phyloP scores from a whole-genome alignment of 257 asterid species.

The Solanum habrochaites region DNA sequence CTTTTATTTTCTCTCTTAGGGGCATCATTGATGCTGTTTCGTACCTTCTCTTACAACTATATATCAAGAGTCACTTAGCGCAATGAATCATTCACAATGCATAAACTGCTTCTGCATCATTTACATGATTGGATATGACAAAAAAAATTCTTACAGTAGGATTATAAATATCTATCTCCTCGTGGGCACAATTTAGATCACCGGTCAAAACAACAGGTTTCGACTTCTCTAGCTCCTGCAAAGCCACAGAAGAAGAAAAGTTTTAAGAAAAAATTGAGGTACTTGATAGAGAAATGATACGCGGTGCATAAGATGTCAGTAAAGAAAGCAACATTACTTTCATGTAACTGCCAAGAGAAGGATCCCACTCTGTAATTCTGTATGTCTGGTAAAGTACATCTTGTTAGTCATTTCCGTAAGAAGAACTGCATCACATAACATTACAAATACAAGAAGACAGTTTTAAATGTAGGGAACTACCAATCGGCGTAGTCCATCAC shows the following conservation, averaged over 20 bases:
- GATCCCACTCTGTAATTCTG: constrained; percentile 78
- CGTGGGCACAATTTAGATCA: constrained; percentile 92
- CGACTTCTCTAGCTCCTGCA: constrained; percentile 69
- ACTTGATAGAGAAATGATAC: neutral
- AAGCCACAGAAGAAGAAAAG: constrained; percentile 12
- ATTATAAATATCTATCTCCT: constrained; percentile 81
- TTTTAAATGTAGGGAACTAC: constrained; percentile 9
- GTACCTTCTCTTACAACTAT: neutral
- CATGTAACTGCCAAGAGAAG: constrained; percentile 71
- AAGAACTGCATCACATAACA: neutral
- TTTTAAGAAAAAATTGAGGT: neutral
- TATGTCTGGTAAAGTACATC: constrained; percentile 42
- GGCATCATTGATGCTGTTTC: neutral
- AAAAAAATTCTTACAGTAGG: constrained; percentile 59
- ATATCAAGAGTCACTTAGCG: neutral
- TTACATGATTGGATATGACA: neutral
- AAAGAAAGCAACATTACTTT: constrained; percentile 38
- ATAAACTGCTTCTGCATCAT: neutral
- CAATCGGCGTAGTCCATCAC: constrained; percentile 88
- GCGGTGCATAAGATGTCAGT: neutral
- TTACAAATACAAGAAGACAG: neutral
- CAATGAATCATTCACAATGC: neutral
- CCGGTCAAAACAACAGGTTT: constrained; percentile 95
- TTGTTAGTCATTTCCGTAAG: neutral
- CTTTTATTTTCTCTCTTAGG: neutral